These are phyloP conservation scores for Mariannaea elegans DNA, from an alignment of 2,329 filamentous ascomycete genomes.

Conservation along the genomic window DNA sequence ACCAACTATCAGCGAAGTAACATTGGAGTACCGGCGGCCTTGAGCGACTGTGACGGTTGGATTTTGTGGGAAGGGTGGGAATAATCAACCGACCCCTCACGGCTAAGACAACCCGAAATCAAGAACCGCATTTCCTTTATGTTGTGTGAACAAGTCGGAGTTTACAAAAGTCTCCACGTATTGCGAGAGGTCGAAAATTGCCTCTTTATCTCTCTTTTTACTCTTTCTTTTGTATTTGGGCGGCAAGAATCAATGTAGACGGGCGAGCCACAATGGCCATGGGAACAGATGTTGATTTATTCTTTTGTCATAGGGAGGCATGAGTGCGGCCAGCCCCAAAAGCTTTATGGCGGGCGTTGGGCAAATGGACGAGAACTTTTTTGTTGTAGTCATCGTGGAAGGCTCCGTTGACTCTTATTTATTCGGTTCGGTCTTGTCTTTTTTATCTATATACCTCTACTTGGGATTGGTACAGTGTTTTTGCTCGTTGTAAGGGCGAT, in stretches of 20 bases:
- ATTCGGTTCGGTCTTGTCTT: constrained; percentile 4
- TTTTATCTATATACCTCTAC: constrained; percentile 11
- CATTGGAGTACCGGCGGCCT: constrained; percentile 37
- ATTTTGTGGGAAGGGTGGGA: constrained; percentile 54
- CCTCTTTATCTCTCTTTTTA: constrained; percentile 20
- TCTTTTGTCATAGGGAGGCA: not conserved
- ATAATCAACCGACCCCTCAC: constrained; percentile 22
- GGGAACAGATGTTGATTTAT: constrained; percentile 20
- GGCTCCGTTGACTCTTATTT: not conserved
- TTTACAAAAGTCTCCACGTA: constrained; percentile 1
- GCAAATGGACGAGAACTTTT: constrained; percentile 2
- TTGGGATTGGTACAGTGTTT: not conserved
- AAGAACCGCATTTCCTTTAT: constrained; percentile 8
- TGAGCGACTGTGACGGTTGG: constrained; percentile 47
- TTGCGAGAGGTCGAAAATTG: not conserved
- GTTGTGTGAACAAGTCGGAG: not conserved
- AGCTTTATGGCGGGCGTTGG: constrained; percentile 37
- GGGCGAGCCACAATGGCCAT: constrained; percentile 26
- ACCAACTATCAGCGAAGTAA: constrained; percentile 45
- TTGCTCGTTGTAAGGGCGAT: not conserved
- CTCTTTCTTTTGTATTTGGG: constrained; percentile 8
- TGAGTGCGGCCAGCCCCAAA: constrained; percentile 12
- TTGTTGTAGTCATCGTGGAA: not conserved
- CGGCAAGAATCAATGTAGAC: constrained; percentile 25
- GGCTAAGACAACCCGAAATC: not conserved